These are phyloP conservation scores for Phytophthora colocasiae DNA, from an alignment of 352 stramenopile genomes.

Conservation along the genomic window DNA sequence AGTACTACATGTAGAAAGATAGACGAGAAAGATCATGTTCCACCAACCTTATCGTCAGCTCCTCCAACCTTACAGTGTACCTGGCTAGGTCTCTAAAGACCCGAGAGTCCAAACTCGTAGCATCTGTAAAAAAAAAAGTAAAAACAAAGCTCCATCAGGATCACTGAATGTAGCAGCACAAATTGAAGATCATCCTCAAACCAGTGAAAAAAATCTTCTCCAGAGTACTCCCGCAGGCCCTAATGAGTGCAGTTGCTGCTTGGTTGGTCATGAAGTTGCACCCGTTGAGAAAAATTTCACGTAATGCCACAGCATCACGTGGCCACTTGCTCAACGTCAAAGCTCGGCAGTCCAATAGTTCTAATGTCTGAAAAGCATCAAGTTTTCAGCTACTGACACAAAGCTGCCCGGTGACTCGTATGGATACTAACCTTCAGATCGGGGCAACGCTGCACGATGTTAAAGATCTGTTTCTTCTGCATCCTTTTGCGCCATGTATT, in stretches of 20 bases:
- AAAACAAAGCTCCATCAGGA: slow-evolving; percentile 4
- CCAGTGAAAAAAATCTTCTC: slow-evolving; percentile 56
- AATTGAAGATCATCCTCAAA: slow-evolving; percentile 17
- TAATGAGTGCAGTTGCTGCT: slow-evolving; percentile 45
- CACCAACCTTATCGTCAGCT: slow-evolving; percentile 58
- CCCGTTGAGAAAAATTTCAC: slow-evolving; percentile 54
- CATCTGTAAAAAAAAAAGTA: slow-evolving; percentile 41
- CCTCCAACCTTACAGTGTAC: slow-evolving; percentile 41
- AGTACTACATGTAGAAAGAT: too few relatives aligned
- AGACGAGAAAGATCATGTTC: background rate
- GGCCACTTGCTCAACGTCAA: slow-evolving; percentile 58
- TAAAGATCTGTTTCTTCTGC: slow-evolving; percentile 62
- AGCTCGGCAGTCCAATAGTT: slow-evolving; percentile 64
- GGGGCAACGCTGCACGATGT: slow-evolving; percentile 45
- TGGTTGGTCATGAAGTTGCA: slow-evolving; percentile 62
- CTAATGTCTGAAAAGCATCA: slow-evolving; percentile 45
- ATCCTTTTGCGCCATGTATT: slow-evolving; percentile 34
- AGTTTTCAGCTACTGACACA: slow-evolving; percentile 7
- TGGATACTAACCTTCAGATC: slow-evolving; percentile 36
- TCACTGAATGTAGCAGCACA: background rate
- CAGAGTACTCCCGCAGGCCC: slow-evolving; percentile 42
- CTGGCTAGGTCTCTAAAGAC: slow-evolving; percentile 47
- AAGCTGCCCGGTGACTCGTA: background rate
- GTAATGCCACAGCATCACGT: slow-evolving; percentile 33
- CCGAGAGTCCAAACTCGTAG: slow-evolving; percentile 49